phyloP scores from a whole-genome alignment of 2,329 filamentous ascomycete genomes.

The Talaromyces sp. region DNA sequence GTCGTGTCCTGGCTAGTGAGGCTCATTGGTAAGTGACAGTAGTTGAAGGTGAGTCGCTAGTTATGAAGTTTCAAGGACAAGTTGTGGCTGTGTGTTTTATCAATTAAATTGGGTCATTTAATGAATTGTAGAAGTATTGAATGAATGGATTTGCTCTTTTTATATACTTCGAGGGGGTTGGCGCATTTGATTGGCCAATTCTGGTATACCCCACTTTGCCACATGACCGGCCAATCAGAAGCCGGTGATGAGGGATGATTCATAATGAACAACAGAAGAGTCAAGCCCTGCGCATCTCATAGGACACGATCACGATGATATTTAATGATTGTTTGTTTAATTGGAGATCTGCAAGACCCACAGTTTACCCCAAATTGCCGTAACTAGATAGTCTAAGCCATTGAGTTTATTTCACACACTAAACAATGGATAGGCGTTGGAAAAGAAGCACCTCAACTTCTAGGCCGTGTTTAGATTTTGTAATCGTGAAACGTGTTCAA shows the following conservation, averaged over 20 bases:
- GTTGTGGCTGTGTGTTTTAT: background rate
- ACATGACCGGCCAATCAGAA: constrained; percentile 1
- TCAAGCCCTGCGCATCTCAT: background rate
- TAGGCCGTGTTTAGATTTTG: too few species aligned
- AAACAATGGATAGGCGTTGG: too few species aligned
- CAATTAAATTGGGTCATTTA: background rate
- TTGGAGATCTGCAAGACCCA: too few species aligned
- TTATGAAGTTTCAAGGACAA: background rate
- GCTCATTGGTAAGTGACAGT: constrained; percentile 2
- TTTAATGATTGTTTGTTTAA: too few species aligned
- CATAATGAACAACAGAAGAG: constrained; percentile 5
- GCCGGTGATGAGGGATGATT: constrained; percentile 1
- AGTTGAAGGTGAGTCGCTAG: background rate
- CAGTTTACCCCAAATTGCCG: too few species aligned
- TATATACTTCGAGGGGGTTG: background rate
- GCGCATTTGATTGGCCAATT: background rate
- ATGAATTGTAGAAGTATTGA: background rate
- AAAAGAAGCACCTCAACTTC: too few species aligned
- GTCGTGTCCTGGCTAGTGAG: background rate
- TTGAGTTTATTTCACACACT: too few species aligned
- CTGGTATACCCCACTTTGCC: background rate
- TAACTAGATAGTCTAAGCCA: too few species aligned
- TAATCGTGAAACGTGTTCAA: too few species aligned
- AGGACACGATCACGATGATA: background rate
- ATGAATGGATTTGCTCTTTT: background rate